phyloP scores from a whole-genome alignment of 2,329 filamentous ascomycete species.

The Xylariaceae sp. region DNA sequence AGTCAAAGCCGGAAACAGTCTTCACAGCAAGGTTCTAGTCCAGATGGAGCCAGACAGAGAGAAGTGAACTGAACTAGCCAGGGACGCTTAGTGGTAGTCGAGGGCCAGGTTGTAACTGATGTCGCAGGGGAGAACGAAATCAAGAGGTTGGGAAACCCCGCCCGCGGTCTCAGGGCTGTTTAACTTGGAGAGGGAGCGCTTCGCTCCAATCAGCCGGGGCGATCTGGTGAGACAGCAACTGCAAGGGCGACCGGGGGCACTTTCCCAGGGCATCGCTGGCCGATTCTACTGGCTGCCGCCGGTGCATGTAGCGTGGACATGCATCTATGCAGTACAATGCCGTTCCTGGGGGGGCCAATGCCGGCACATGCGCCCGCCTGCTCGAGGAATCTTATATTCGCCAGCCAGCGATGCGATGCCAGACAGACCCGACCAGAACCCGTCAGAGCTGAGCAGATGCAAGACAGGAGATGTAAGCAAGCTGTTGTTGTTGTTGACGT shows the following conservation, averaged over 20 bases:
- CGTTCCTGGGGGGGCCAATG: not conserved
- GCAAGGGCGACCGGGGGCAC: conserved; percentile 17
- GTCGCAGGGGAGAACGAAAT: too few relatives aligned
- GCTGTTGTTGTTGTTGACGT: not conserved
- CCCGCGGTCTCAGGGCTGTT: conserved; percentile 13
- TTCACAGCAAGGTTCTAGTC: not conserved
- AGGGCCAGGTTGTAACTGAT: too few relatives aligned
- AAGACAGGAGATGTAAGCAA: too few relatives aligned
- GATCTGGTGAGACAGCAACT: conserved; percentile 20
- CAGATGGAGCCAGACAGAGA: not conserved
- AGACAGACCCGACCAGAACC: too few relatives aligned
- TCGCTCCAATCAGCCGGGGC: conserved; percentile 13
- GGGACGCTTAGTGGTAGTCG: too few relatives aligned
- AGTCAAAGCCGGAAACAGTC: not conserved
- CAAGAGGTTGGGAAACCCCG: conserved; percentile 31
- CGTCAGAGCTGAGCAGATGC: too few relatives aligned
- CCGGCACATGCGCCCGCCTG: not conserved
- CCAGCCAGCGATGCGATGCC: too few relatives aligned
- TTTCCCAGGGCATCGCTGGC: not conserved
- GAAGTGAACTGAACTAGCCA: not conserved
- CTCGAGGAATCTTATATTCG: too few relatives aligned
- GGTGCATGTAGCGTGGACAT: not conserved
- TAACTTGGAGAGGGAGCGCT: conserved; percentile 13
- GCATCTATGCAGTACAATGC: conserved; percentile 1
- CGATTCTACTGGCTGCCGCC: conserved; percentile 13